These are phyloP conservation scores for Mortierella claussenii DNA, from an alignment of 192 early-diverging fungal genomes.

Conservation along the genomic window DNA sequence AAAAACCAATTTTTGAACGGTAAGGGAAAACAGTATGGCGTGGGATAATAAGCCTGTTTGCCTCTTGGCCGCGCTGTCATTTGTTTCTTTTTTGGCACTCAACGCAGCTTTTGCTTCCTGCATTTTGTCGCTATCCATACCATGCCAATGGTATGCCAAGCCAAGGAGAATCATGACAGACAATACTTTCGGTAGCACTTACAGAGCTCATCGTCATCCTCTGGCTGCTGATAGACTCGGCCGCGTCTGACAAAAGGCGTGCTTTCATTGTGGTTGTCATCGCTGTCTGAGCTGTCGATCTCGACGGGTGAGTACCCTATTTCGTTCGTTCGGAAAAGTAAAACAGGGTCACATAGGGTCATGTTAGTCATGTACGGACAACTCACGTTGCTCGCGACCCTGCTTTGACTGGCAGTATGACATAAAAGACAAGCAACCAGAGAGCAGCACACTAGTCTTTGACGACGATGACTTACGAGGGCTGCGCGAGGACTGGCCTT, in stretches of 20 bases:
- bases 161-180: no score
- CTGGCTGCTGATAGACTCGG: conserved; percentile 40
- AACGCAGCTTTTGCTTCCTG: neutral
- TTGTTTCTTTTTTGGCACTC: neutral
- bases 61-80: neutral
- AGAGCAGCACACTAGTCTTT: no score
- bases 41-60: neutral
- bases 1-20: no score
- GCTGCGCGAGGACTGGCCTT: conserved; percentile 26
- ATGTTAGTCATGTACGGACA: no score
- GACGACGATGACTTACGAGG: conserved; percentile 51
- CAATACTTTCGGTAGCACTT: no score
- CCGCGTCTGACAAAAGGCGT: conserved; percentile 49
- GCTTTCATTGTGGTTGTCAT: conserved; percentile 31
- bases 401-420: no score
- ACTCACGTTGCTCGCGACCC: no score
- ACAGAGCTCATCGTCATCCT: conserved; percentile 45
- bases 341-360: no score
- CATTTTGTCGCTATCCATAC: no score
- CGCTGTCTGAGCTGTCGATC: conserved; percentile 34
- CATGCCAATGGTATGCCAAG: no score
- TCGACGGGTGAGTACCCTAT: conserved; percentile 38
- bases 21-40: neutral
- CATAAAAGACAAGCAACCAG: no score
- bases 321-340: conserved; percentile 14